Evolutionary conservation across 2,329 filamentous ascomycete species (phyloP).

Genomic region (Trichoderma sp.): DNA sequence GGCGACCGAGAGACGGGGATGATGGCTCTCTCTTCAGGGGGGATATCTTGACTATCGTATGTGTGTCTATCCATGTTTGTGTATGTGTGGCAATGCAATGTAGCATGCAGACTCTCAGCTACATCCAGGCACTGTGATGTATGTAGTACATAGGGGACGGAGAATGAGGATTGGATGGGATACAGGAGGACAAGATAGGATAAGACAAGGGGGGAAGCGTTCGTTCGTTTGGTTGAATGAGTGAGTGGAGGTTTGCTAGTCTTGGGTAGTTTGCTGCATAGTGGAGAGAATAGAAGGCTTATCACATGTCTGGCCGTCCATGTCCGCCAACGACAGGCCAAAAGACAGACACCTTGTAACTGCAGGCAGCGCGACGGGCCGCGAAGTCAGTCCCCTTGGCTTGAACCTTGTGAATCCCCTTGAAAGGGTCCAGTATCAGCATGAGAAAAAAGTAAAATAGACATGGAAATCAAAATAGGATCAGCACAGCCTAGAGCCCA

Average conservation of each 20-base stretch:
- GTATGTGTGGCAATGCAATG: neutral
- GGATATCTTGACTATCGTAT: too few species aligned
- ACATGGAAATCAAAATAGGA: neutral
- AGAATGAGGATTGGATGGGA: neutral
- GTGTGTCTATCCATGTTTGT: neutral
- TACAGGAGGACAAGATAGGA: neutral
- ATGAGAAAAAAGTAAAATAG: neutral
- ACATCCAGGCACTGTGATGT: neutral
- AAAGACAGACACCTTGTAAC: neutral
- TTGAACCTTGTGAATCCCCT: neutral
- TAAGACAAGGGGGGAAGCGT: neutral
- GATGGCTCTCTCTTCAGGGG: neutral
- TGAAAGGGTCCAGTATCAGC: neutral
- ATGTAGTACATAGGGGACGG: neutral
- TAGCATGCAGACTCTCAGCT: neutral
- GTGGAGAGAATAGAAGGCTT: neutral
- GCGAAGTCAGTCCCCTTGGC: neutral
- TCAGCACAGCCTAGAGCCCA: neutral
- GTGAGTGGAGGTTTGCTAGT: neutral
- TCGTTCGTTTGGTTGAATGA: neutral
- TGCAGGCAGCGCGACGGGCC: conserved; percentile 4
- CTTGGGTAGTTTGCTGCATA: neutral
- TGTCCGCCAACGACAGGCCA: neutral
- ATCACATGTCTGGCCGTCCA: conserved; percentile 5
- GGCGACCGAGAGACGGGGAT: conserved; percentile 10